Evolutionary conservation across 2,329 filamentous ascomycete genomes (phyloP).

Genomic region (Scorias spongiosa): DNA sequence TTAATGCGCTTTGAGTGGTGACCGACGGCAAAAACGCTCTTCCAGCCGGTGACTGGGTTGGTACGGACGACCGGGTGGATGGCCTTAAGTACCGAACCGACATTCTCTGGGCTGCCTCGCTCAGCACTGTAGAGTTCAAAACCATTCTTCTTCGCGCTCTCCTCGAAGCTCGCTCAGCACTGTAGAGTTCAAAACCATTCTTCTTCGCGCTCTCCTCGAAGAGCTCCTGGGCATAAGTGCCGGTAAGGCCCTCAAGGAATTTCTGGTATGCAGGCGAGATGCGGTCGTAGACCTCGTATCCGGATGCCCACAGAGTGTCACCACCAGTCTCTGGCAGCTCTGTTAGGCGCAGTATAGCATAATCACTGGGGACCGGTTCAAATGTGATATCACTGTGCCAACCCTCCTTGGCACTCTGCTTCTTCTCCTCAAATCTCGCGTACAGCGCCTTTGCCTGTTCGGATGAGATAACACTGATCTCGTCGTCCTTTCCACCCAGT

Average conservation of each 20-base stretch:
- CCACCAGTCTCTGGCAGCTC: constrained; percentile 39
- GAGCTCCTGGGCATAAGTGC: constrained; percentile 28
- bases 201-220: constrained; percentile 10
- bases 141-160: constrained; percentile 7
- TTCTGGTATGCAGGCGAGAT: constrained; percentile 40
- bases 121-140: constrained; percentile 17
- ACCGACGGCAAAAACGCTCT: constrained; percentile 44
- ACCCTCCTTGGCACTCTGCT: constrained; percentile 28
- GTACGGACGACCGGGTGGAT: constrained; percentile 40
- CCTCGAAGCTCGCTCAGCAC: constrained; percentile 23
- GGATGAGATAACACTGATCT: constrained; percentile 51
- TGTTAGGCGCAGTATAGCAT: constrained; percentile 43
- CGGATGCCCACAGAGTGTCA: constrained; percentile 51
- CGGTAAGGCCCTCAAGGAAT: constrained; percentile 45
- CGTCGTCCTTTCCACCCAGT: constrained; percentile 36
- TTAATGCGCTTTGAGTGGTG: constrained; percentile 41
- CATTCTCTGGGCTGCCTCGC: constrained; percentile 16
- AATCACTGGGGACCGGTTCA: constrained; percentile 49
- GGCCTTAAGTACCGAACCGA: constrained; percentile 5
- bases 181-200: background rate
- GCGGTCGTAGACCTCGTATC: constrained; percentile 52
- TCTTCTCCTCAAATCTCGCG: constrained; percentile 15
- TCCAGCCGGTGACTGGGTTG: constrained; percentile 48
- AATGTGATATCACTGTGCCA: constrained; percentile 50
- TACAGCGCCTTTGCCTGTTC: constrained; percentile 36